These are phyloP conservation scores for Beverwykella pulmonaria DNA, from an alignment of 495 filamentous ascomycete genomes.

Conservation along the genomic window DNA sequence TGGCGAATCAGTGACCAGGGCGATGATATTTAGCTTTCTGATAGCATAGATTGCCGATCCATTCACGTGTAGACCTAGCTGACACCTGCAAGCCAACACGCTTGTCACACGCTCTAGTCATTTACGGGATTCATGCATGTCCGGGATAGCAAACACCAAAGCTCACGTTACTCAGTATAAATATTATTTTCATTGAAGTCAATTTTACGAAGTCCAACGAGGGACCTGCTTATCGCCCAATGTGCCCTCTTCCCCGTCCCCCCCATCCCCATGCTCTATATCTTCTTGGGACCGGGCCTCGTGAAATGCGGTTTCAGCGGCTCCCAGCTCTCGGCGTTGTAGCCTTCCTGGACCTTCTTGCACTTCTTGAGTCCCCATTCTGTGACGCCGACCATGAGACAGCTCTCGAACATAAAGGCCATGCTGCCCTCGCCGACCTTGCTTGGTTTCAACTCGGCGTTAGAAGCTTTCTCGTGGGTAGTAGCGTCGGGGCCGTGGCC, in stretches of 20 bases:
- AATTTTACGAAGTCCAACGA: too few relatives aligned
- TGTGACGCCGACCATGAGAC: conserved; percentile 81
- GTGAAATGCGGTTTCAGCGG: conserved; percentile 77
- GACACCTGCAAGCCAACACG: too few relatives aligned
- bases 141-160: too few relatives aligned
- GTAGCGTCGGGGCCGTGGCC: conserved; percentile 63
- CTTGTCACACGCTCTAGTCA: too few relatives aligned
- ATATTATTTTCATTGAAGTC: too few relatives aligned
- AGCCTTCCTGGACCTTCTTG: conserved; percentile 79
- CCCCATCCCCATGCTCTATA: conserved; percentile 3
- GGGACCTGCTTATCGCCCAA: conserved; percentile 1
- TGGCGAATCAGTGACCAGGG: too few relatives aligned
- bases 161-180: too few relatives aligned
- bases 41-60: too few relatives aligned
- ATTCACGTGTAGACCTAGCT: too few relatives aligned
- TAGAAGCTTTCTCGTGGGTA: conserved; percentile 62
- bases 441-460: conserved; percentile 58
- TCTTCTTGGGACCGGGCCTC: conserved; percentile 55
- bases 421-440: conserved; percentile 66
- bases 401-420: conserved; percentile 72
- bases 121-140: too few relatives aligned
- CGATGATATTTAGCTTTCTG: too few relatives aligned
- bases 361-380: conserved; percentile 87
- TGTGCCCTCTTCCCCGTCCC: background rate
- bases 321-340: conserved; percentile 85